Base-by-base conservation (phyloP, 805 yeast genomes). In the Sungouiozyma intestinalis region DNA sequence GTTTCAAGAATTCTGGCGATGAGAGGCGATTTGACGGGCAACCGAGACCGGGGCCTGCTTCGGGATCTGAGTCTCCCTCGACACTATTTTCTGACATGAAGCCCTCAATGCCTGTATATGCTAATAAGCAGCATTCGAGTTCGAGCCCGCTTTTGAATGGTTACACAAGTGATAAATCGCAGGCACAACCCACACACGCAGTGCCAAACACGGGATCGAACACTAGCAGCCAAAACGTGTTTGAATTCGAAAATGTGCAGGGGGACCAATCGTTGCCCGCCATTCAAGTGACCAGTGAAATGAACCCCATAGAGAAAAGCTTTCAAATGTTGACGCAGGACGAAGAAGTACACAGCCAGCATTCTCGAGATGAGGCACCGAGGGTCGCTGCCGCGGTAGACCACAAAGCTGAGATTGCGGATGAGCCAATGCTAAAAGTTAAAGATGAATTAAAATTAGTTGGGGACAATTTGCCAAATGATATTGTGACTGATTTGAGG, bases 261-360 rank as follows among this genome's bases (percentile, higher is more conserved):
- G 40, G 27, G 35, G 36, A 16, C 21, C 16, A 16, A 1, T 8
- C 21, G 11, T 17, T 16, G 27, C 14, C 40, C 17, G 9, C 31
- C 32, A 5, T 6, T 8, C 36, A 36, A 16, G 36, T 24, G 3
- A 38, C 21, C 3, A 33, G 42, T 6, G 50, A 45, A 8, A 17
- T 52, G 44, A 51, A 55, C 34, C 64, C 64, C 9, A 54, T 59
- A 7, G 64, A 58, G 42, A 53, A 45, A 42, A 55, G 61, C 34
- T 59, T 58, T 38, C 50, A 53, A 58, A 54, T 54, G 50, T 43
- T 59, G 19, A 59, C 62, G 3, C 55, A 52, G 35, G 55, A 51
- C 38, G 57, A 52, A 34, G 38, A 50, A 16, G 35, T 24, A 8
- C 20, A 35, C 27, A n/a, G 33, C 19, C 34, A 17, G 17, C 29